Evolutionary conservation across 345 rosid species (phyloP).

Genomic region (Schrenkiella parvula): DNA sequence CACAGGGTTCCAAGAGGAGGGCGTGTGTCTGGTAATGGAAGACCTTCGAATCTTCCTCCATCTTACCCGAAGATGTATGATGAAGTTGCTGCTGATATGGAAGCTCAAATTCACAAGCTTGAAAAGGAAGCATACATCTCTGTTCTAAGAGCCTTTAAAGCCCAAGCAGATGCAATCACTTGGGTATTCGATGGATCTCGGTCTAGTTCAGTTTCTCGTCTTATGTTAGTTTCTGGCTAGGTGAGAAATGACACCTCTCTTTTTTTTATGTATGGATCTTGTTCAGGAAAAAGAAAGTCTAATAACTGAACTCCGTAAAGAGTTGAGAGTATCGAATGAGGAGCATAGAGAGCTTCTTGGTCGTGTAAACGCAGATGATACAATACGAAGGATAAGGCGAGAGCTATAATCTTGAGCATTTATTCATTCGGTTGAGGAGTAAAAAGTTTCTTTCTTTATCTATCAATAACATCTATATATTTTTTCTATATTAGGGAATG

Average conservation of each 20-base stretch:
- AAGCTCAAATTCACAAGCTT: constrained; percentile 77
- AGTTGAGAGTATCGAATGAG: constrained; percentile 74
- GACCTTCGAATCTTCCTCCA: constrained; percentile 48
- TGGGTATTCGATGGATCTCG: constrained; percentile 51
- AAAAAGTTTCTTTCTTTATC: background rate
- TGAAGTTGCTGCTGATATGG: constrained; percentile 66
- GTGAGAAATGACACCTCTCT: constrained; percentile 32
- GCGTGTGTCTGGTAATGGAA: constrained; percentile 59
- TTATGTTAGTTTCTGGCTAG: constrained; percentile 27
- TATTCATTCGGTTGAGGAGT: background rate
- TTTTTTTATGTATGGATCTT: constrained; percentile 26
- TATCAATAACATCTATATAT: background rate
- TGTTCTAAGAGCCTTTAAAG: constrained; percentile 86
- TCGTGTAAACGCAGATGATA: constrained; percentile 70
- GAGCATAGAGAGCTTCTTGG: constrained; percentile 87
- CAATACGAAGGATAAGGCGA: constrained; percentile 67
- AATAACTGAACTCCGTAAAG: constrained; percentile 82
- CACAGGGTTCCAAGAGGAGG: constrained; percentile 70
- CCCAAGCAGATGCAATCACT: constrained; percentile 91
- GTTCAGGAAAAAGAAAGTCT: constrained; percentile 84
- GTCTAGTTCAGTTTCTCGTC: constrained; percentile 19
- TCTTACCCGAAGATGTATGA: constrained; percentile 61
- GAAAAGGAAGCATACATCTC: constrained; percentile 86
- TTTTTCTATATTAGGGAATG: constrained; percentile 60
- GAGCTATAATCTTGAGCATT: constrained; percentile 1